A percentile compares a stretch with the other conserved stretches of the same genome.
These are phyloP conservation scores for Populus davidiana DNA, from an alignment of 345 rosid genomes.

Conservation along the genomic window DNA sequence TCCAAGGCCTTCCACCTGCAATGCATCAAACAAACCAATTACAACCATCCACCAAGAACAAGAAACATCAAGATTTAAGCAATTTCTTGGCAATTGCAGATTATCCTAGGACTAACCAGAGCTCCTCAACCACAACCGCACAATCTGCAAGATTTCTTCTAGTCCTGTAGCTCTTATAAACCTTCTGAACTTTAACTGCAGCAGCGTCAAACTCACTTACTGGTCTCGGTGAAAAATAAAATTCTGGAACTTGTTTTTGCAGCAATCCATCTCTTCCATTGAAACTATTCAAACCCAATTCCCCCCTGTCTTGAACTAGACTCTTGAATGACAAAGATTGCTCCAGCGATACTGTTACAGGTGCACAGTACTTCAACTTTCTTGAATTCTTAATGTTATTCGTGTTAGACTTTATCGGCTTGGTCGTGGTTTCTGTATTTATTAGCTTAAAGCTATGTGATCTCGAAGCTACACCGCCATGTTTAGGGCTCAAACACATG, in stretches of 20 bases:
- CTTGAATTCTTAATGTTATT: constrained; percentile 23
- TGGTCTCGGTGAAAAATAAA: constrained; percentile 64
- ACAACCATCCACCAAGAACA: not conserved
- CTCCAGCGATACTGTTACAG: constrained; percentile 27
- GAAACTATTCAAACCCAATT: constrained; percentile 1
- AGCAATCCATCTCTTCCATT: constrained; percentile 9
- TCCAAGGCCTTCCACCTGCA: constrained; percentile 92
- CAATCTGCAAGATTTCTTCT: constrained; percentile 93
- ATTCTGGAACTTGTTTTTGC: constrained; percentile 23
- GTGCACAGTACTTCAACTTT: constrained; percentile 31
- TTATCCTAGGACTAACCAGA: constrained; percentile 44
- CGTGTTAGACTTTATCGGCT: constrained; percentile 12
- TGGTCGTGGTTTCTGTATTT: constrained; percentile 33
- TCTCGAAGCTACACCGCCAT: constrained; percentile 18
- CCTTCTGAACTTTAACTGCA: constrained; percentile 79
- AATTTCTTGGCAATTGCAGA: not conserved
- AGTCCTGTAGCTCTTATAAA: constrained; percentile 85
- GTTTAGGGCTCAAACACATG: constrained; percentile 18
- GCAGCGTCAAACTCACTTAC: constrained; percentile 77
- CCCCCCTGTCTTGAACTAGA: constrained; percentile 22
- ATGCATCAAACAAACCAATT: not conserved
- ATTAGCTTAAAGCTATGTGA: constrained; percentile 33
- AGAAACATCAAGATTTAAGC: not conserved
- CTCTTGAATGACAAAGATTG: constrained; percentile 33
- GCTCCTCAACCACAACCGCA: constrained; percentile 83